Evolutionary conservation across 352 stramenopile genomes (phyloP), one percentile per base, ranked within the genome.

Genomic region (Pythium sp.): DNA sequence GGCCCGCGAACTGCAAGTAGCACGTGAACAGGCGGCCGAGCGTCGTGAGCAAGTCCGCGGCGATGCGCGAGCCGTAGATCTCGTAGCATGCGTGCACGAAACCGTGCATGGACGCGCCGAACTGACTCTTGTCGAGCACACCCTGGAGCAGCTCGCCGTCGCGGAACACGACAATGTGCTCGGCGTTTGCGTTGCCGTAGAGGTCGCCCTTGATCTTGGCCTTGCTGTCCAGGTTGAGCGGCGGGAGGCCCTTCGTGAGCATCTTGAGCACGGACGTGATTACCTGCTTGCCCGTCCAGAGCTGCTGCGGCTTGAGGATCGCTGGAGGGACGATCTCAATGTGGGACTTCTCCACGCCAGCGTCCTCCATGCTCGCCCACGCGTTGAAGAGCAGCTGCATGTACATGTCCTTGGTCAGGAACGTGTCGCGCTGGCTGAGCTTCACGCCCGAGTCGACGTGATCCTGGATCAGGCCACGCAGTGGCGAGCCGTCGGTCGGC

Each of bases 271-370:
- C 82, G 20, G 95, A 99, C 11, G 94, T 98, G 64, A 99, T 94
- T 24, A 99, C 95, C 78, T 99, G 98, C 72, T 99, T 99, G 62
- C 98, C 98, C 11, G 98, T 99, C 98, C 98, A 99, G 7, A 99
- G 79, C 55, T 89, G 78, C 67, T 89, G 72, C 3, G 98, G 98
- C 83, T 99, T 99, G 30, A 98, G 76, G 72, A 99, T 99, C 20
- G 97, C 95, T 26, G 98, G 98, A n/a, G 89, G 92, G 41, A 99
- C 68, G 12, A 98, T 96, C 62, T 98, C 92, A 59, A 99, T 98
- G 62, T 98, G 86, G 5, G 83, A 79, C 71, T 86, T 84, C 61
- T 91, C 83, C 14, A 87, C 80, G 72, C 97, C 94, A 30, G 97
- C 79, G 28, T 97, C 95, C 24, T 97, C 93, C 68, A 99, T 91